These are phyloP conservation scores for Haematococcus lacustris DNA, from an alignment of 139 green algal genomes.

Conservation along the genomic window DNA sequence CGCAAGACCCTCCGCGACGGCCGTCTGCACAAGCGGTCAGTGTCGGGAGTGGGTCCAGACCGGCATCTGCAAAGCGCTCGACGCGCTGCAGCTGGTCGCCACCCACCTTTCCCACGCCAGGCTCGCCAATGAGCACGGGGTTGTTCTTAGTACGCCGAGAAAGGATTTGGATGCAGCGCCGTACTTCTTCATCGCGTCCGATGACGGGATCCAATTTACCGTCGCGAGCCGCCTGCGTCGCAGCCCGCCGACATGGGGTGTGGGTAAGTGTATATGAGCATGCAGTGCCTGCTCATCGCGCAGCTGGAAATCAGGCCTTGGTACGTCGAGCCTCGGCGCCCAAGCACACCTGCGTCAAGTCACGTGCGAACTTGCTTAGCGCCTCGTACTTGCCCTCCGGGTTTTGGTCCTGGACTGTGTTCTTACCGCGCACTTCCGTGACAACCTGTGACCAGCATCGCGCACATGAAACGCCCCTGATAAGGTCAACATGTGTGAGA, in stretches of 20 bases:
- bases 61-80: no score
- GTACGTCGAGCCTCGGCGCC: no score
- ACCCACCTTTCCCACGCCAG: slow-evolving; percentile 57
- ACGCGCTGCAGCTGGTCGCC: no score
- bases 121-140: slow-evolving; percentile 94
- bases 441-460: slow-evolving; percentile 17
- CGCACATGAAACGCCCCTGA: not conserved
- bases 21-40: slow-evolving; percentile 55
- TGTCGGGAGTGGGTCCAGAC: no score
- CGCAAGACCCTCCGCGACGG: slow-evolving; percentile 86
- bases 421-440: slow-evolving; percentile 67
- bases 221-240: slow-evolving; percentile 53
- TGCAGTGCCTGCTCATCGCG: no score
- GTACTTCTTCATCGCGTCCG: slow-evolving; percentile 71
- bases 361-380: slow-evolving; percentile 85
- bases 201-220: slow-evolving; percentile 85
- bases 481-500: no score
- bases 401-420: slow-evolving; percentile 79
- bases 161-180: slow-evolving; percentile 77
- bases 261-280: no score
- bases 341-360: slow-evolving; percentile 76
- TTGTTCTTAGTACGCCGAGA: slow-evolving; percentile 86
- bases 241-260: no score
- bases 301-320: no score
- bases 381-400: slow-evolving; percentile 97